Evolutionary conservation across 2,329 filamentous ascomycete genomes (phyloP), one percentile per base, ranked within the genome.

Genomic region (Aspergillus udagawae): DNA sequence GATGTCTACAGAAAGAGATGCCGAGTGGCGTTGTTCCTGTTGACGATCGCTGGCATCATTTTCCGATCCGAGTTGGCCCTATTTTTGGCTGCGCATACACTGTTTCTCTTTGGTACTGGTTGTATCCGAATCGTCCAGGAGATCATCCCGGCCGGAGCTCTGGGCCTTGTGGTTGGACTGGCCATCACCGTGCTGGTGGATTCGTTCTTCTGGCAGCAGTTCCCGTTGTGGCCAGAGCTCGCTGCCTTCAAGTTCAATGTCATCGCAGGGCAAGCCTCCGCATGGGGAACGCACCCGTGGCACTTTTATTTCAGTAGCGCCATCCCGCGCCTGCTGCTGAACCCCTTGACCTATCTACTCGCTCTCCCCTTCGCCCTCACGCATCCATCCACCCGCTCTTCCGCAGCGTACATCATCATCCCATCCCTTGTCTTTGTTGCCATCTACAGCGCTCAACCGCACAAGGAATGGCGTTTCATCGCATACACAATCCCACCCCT

Each of bases 401-500:
- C 74, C 17, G 75, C 78, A 6, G 67, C 90, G 0, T 79, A 80
- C 44, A 74, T 86, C 8, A 65, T 90, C 3, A 65, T 87, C 2
- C 92, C 94, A 0, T 82, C 84, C 9, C 63, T 95, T 1, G 73
- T 83, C 29, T 99, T 92, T 72, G 80, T 95, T 21, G 82, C 82
- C 4, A 73, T 95, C 47, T 97, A 96, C 79, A 96, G 91, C 61
- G 66, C 91, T 52, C 89, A 96, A 60, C 92, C 93, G 0, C 94
- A 99, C 78, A 99, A 99, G 72, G 94, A 99, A 77, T 89, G 92
- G 72, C 89, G 94, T 20, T 99, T 99, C 79, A 87, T 99, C 65
- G 86, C 97, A 67, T 97, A 97, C 75, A 82, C 86, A 53, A 81
- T 96, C 25, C 94, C 94, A 0, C 82, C 88, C 0, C 78, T 97